Conservation (phyloP, 352 stramenopile genomes). For the Globisporangium canariense region DNA sequence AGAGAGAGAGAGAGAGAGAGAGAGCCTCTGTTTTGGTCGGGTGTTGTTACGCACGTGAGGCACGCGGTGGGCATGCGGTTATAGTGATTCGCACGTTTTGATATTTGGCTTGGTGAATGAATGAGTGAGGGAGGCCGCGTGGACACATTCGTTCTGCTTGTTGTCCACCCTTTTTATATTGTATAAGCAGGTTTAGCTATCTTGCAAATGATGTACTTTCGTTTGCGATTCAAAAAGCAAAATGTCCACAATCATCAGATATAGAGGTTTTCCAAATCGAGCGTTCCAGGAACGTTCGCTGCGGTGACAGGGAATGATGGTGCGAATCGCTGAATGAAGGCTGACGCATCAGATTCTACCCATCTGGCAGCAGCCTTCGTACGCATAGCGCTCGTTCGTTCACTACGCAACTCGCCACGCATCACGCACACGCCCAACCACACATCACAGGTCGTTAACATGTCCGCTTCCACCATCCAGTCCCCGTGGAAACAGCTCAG, state of each 20-base stretch:
- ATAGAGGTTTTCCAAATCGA: background rate
- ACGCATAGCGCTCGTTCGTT: background rate
- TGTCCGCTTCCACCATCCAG: background rate
- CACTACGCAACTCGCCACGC: conserved; percentile 9
- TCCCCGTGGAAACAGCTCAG: conserved; percentile 11
- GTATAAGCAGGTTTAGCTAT: no score
- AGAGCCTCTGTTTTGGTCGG: background rate
- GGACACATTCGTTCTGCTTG: no score
- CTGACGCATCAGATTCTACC: background rate
- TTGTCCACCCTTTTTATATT: no score
- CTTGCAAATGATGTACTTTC: no score
- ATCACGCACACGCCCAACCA: background rate
- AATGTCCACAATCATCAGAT: no score
- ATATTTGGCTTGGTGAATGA: no score
- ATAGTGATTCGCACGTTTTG: no score
- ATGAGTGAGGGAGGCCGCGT: no score
- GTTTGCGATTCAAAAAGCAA: no score
- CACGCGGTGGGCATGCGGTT: no score
- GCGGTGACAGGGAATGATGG: background rate
- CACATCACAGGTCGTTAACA: background rate
- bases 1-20: no score
- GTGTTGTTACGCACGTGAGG: conserved; percentile 1
- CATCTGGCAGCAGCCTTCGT: background rate
- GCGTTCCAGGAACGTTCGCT: conserved; percentile 7
- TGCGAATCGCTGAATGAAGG: background rate